Conservation (phyloP, 495 filamentous ascomycete species). For the Aeminium ludgeri region DNA sequence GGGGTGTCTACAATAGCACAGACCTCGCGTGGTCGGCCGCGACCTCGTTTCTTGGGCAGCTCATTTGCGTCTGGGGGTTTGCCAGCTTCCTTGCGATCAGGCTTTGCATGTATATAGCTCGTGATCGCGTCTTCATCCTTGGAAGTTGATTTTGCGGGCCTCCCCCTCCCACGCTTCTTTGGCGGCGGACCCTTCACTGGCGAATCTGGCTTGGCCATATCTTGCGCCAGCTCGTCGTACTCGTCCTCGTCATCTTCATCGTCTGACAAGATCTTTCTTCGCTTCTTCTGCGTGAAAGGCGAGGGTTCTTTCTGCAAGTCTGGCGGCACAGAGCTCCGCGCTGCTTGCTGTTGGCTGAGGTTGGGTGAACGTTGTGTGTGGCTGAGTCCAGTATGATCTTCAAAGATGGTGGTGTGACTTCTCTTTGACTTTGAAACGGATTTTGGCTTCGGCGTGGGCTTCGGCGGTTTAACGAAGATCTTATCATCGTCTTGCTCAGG, state of each 20-base stretch:
- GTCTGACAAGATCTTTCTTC: background rate
- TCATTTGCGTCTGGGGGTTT: background rate
- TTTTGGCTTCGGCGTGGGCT: slow-evolving; percentile 3
- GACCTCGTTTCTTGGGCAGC: slow-evolving; percentile 10
- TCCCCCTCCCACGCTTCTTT: slow-evolving; percentile 3
- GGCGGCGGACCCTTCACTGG: background rate
- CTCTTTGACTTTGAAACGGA: slow-evolving; percentile 7
- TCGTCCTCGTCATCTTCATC: slow-evolving; percentile 8
- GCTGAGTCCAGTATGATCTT: slow-evolving; percentile 11
- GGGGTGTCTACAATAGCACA: background rate
- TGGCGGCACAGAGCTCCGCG: background rate
- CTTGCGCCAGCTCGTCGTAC: slow-evolving; percentile 4
- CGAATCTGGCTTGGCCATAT: background rate
- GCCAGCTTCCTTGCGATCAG: background rate
- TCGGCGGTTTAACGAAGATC: slow-evolving; percentile 15
- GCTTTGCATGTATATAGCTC: background rate
- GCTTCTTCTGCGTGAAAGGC: background rate
- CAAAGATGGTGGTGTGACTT: slow-evolving; percentile 15
- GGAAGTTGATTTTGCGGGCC: background rate
- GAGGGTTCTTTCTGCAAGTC: background rate
- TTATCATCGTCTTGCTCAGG: slow-evolving; percentile 2
- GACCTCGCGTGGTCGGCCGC: slow-evolving; percentile 7
- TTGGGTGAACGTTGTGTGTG: slow-evolving; percentile 7
- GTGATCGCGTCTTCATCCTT: background rate
- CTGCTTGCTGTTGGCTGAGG: slow-evolving; percentile 9